Percentiles rank a stretch among this genome's conserved stretches.
These are phyloP conservation scores for Stemphylium lycopersici DNA, from an alignment of 2,329 filamentous ascomycete species.

Conservation along the genomic window DNA sequence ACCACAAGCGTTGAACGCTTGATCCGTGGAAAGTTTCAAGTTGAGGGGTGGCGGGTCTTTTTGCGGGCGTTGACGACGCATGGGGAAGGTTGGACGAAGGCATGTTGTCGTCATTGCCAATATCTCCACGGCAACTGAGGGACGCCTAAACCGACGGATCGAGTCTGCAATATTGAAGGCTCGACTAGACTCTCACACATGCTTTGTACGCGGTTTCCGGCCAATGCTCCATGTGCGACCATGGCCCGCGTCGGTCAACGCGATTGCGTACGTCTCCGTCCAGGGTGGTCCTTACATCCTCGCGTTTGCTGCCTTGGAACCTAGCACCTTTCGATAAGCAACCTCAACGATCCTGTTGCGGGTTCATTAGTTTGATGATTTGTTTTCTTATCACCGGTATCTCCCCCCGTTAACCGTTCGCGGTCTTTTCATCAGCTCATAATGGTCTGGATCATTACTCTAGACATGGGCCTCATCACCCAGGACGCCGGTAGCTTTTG, in stretches of 20 bases:
- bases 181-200: conserved; percentile 5
- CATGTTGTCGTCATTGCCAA: conserved; percentile 3
- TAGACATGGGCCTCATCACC: too few species aligned
- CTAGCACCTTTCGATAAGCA: too few species aligned
- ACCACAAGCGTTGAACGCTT: conserved; percentile 16
- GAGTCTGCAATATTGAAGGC: conserved; percentile 6
- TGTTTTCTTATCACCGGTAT: background rate
- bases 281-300: background rate
- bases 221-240: background rate
- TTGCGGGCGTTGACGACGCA: background rate
- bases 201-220: background rate
- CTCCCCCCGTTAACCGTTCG: too few species aligned
- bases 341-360: background rate
- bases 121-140: background rate
- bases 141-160: conserved; percentile 1
- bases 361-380: background rate
- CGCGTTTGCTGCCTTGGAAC: background rate
- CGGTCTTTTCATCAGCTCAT: too few species aligned
- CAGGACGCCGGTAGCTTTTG: too few species aligned
- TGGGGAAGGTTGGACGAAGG: conserved; percentile 8
- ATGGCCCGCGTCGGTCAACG: background rate
- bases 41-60: conserved; percentile 7
- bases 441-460: too few species aligned
- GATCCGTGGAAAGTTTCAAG: conserved; percentile 16
- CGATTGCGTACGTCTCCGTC: background rate